phyloP scores from a whole-genome alignment of 2,329 filamentous ascomycete genomes.

The Aspergillus udagawae region DNA sequence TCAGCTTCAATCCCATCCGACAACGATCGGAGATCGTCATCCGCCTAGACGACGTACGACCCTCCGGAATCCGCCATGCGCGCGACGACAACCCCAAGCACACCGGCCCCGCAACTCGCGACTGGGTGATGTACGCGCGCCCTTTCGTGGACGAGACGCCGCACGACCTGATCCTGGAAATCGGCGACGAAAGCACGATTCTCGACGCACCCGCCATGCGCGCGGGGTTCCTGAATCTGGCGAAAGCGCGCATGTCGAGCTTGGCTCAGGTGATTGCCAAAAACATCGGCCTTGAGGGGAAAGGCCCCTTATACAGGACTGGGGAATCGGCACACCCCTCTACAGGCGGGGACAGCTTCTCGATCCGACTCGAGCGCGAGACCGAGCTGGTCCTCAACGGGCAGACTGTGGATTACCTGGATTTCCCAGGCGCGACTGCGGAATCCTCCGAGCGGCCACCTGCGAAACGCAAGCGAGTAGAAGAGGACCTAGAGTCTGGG shows the following conservation, averaged over 20 bases:
- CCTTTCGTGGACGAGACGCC: conserved; percentile 77
- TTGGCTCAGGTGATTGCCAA: conserved; percentile 77
- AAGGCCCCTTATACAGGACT: background rate
- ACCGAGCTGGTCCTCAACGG: conserved; percentile 42
- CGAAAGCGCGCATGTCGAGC: conserved; percentile 65
- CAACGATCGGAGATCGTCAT: conserved; percentile 71
- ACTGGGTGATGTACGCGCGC: conserved; percentile 74
- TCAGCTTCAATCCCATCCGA: conserved; percentile 69
- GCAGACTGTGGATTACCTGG: conserved; percentile 17
- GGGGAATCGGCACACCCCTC: background rate
- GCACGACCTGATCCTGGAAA: conserved; percentile 74
- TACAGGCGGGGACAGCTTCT: conserved; percentile 56
- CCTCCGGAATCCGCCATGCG: conserved; percentile 70
- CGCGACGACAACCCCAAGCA: conserved; percentile 38
- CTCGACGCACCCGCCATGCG: conserved; percentile 54
- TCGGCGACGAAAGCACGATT: conserved; percentile 62
- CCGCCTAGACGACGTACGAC: conserved; percentile 80
- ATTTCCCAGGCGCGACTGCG: conserved; percentile 8
- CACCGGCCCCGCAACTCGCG: conserved; percentile 17
- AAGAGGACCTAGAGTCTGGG: conserved; percentile 22
- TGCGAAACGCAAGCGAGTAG: conserved; percentile 13
- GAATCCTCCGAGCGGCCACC: background rate
- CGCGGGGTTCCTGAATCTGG: conserved; percentile 69
- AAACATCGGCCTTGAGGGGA: conserved; percentile 61
- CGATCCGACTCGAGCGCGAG: conserved; percentile 56